A percentile compares a stretch with the other conserved stretches of the same genome.
These are phyloP conservation scores for Paratinospora sagittata DNA, from an alignment of 164 flowering plant genomes.

Conservation along the genomic window DNA sequence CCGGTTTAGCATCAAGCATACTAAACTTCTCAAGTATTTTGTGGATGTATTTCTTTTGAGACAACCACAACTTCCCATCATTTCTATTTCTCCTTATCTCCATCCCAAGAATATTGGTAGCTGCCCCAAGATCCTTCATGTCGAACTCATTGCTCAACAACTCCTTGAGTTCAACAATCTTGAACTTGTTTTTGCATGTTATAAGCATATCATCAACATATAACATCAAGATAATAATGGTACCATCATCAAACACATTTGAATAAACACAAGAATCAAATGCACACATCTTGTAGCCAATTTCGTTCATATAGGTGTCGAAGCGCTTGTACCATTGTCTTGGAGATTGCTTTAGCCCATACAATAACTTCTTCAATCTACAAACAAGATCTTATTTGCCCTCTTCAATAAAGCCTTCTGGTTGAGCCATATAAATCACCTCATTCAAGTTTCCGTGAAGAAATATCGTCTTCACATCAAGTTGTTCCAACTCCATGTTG, in stretches of 20 bases:
- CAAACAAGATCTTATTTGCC: neutral
- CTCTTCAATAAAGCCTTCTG: neutral
- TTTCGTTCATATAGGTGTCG: neutral
- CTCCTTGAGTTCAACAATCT: neutral
- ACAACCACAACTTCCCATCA: neutral
- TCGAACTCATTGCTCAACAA: neutral
- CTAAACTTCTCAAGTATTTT: neutral
- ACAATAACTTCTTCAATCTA: neutral
- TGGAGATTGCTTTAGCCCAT: conserved; percentile 1
- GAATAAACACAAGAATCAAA: too few species aligned
- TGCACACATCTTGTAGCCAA: neutral
- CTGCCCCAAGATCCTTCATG: neutral
- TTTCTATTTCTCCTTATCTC: conserved; percentile 3
- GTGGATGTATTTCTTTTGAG: neutral
- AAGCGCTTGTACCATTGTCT: neutral
- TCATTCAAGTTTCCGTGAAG: neutral
- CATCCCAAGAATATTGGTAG: neutral
- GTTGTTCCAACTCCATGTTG: neutral
- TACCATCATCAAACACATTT: too few species aligned
- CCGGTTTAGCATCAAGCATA: neutral
- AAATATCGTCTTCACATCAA: neutral
- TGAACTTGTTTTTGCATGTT: neutral
- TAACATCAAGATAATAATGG: too few species aligned
- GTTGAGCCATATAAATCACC: neutral
- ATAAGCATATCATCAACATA: too few species aligned